Percentiles rank a stretch among this genome's conserved stretches.
These are phyloP conservation scores for Barnettozyma sp. DNA, from an alignment of 805 yeast genomes.

Conservation along the genomic window DNA sequence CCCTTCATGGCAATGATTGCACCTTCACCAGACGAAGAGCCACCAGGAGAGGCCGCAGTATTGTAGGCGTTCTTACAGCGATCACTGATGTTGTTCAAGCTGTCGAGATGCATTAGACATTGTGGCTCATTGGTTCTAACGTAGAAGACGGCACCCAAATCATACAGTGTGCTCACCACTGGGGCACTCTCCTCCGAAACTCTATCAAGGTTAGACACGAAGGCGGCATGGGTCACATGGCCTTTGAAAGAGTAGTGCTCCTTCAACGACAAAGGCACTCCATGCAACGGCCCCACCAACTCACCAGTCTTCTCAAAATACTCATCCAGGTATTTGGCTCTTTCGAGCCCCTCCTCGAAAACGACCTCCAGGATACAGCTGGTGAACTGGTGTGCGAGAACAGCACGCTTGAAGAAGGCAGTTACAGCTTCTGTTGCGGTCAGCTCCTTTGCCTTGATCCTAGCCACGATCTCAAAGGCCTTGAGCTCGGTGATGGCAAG, in stretches of 20 bases:
- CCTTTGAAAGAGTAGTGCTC: slow-evolving; percentile 55
- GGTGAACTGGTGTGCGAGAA: slow-evolving; percentile 56
- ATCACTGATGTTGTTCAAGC: slow-evolving; percentile 54
- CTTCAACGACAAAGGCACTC: slow-evolving; percentile 60
- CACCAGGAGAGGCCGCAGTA: slow-evolving; percentile 54
- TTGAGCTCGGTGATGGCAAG: slow-evolving; percentile 19
- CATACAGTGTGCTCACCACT: slow-evolving; percentile 35
- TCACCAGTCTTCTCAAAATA: slow-evolving; percentile 40
- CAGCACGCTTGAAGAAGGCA: slow-evolving; percentile 39
- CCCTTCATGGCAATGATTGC: slow-evolving; percentile 53
- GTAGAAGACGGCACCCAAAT: slow-evolving; percentile 44
- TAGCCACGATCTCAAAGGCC: slow-evolving; percentile 18
- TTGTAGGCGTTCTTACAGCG: slow-evolving; percentile 54
- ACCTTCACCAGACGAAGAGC: slow-evolving; percentile 73
- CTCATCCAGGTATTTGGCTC: slow-evolving; percentile 54
- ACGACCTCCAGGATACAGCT: slow-evolving; percentile 55
- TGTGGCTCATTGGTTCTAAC: slow-evolving; percentile 67
- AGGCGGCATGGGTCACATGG: slow-evolving; percentile 52
- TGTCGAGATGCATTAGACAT: slow-evolving; percentile 61
- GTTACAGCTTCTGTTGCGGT: slow-evolving; percentile 17
- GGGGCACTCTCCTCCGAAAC: slow-evolving; percentile 41
- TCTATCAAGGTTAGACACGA: slow-evolving; percentile 45
- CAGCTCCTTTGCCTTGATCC: slow-evolving; percentile 14
- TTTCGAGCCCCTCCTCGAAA: slow-evolving; percentile 52
- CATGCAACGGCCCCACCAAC: slow-evolving; percentile 61